These are phyloP conservation scores for Inonotus hispidus DNA, from an alignment of 1,284 basidiomycete species.

Conservation along the genomic window DNA sequence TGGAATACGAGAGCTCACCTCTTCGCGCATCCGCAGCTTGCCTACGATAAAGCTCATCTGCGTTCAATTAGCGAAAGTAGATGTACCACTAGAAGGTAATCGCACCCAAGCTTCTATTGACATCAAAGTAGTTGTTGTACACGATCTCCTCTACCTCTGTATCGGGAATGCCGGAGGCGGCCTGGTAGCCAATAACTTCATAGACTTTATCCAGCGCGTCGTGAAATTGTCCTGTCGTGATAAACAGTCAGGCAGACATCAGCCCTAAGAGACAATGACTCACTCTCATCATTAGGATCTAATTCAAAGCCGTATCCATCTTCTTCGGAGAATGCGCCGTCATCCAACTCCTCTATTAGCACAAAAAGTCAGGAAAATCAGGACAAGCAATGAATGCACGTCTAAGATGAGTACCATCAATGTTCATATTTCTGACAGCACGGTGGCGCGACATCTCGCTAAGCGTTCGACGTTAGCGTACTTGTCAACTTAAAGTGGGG, in stretches of 20 bases:
- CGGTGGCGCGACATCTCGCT: conserved; percentile 81
- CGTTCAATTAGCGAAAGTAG: not conserved
- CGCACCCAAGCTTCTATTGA: conserved; percentile 70
- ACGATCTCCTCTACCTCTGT: conserved; percentile 73
- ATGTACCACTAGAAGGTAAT: not conserved
- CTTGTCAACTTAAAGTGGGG: not conserved
- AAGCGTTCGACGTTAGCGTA: not conserved
- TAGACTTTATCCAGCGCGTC: conserved; percentile 65
- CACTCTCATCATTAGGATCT: conserved; percentile 67
- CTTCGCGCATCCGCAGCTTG: conserved; percentile 62
- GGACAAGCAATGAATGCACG: conserved; percentile 21
- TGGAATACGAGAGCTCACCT: conserved; percentile 60
- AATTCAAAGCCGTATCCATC: conserved; percentile 50
- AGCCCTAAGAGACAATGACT: conserved; percentile 14
- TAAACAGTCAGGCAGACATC: not conserved
- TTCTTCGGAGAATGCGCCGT: conserved; percentile 65
- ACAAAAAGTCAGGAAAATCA: too few relatives aligned
- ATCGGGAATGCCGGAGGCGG: conserved; percentile 65
- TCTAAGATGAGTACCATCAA: conserved; percentile 54
- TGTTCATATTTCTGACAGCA: conserved; percentile 83
- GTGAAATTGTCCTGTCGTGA: conserved; percentile 61
- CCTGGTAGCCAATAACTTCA: conserved; percentile 53
- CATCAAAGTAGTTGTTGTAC: conserved; percentile 89
- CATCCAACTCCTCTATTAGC: conserved; percentile 65
- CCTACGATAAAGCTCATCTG: conserved; percentile 58